Percentiles rank a stretch among this genome's conserved stretches.
Evolutionary conservation across 2,329 filamentous ascomycete species (phyloP).

Genomic region (Monosporascus sp.): DNA sequence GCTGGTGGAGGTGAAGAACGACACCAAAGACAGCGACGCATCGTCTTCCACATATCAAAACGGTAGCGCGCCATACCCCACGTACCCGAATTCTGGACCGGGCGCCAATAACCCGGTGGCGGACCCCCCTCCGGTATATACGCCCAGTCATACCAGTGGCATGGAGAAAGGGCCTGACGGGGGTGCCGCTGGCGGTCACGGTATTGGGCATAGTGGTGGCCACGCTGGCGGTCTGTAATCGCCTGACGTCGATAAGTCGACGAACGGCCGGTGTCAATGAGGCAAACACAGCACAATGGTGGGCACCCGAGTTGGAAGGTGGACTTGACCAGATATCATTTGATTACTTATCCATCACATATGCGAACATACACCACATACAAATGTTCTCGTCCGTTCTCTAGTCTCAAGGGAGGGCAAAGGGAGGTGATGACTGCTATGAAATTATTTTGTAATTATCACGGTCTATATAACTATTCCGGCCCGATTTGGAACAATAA

Average conservation of each 20-base stretch:
- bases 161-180: not conserved
- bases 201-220: not conserved
- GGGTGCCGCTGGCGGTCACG: not conserved
- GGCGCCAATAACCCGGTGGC: not conserved
- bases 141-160: not conserved
- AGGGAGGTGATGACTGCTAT: too few relatives aligned
- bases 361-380: not conserved
- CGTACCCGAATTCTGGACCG: too few relatives aligned
- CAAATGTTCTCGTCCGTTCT: too few relatives aligned
- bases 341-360: not conserved
- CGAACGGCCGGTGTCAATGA: not conserved
- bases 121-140: not conserved
- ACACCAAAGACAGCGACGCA: not conserved
- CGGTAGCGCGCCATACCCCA: too few relatives aligned
- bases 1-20: not conserved
- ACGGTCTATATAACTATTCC: too few relatives aligned
- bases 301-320: not conserved
- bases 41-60: not conserved
- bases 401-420: too few relatives aligned
- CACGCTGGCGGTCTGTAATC: not conserved
- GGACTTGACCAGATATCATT: not conserved
- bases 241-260: not conserved
- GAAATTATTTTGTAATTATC: too few relatives aligned
- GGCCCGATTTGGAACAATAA: too few relatives aligned
- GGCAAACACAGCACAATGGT: not conserved